Evolutionary conservation across 192 early-diverging fungal species (phyloP).

Genomic region (Coemansia sp.): DNA sequence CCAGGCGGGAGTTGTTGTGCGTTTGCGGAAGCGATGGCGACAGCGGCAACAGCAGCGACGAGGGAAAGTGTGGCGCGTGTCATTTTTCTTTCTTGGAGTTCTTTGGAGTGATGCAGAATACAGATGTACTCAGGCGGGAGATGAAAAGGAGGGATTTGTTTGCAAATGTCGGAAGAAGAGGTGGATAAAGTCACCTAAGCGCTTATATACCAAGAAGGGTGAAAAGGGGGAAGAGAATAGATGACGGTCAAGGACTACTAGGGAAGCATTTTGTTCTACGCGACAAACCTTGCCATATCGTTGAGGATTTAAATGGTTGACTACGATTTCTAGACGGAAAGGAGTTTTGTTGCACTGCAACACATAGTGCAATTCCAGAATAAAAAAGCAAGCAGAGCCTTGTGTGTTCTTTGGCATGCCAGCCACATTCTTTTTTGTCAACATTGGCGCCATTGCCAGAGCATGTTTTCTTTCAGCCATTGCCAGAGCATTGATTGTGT

Average conservation of each 20-base stretch:
- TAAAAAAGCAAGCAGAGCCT: not conserved
- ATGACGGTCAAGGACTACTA: not conserved
- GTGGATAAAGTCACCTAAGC: not conserved
- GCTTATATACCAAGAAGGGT: slow-evolving; percentile 1
- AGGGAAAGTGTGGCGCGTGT: slow-evolving; percentile 35
- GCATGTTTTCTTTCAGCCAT: no score
- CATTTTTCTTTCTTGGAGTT: slow-evolving; percentile 21
- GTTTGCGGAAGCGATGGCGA: slow-evolving; percentile 12
- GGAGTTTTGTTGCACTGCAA: not conserved
- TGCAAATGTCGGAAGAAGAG: not conserved
- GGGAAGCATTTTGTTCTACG: not conserved
- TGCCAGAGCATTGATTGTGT: not conserved
- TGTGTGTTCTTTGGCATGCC: not conserved
- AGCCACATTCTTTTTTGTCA: not conserved
- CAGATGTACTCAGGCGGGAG: not conserved
- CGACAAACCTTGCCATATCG: not conserved
- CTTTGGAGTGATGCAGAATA: not conserved
- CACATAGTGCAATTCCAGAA: not conserved
- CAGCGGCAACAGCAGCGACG: slow-evolving; percentile 30
- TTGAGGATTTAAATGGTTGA: not conserved
- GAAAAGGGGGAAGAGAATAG: slow-evolving; percentile 1
- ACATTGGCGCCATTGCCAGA: not conserved
- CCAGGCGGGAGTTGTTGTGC: slow-evolving; percentile 43
- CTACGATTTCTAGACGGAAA: not conserved
- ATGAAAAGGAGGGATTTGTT: not conserved